Evolutionary conservation across 805 yeast species (phyloP).

Genomic region (Saccharomycopsis fermentans): DNA sequence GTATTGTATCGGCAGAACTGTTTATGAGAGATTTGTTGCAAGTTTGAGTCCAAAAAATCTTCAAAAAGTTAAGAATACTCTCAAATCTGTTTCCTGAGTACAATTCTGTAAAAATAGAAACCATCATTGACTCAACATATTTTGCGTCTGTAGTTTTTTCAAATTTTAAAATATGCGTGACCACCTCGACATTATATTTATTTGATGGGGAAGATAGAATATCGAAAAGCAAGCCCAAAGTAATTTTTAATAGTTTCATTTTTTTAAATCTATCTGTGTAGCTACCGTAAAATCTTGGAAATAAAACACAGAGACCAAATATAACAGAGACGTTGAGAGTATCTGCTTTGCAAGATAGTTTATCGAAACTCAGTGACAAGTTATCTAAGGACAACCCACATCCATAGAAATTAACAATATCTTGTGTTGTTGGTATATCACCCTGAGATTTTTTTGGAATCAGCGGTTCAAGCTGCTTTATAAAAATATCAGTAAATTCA

Average conservation of each 20-base stretch:
- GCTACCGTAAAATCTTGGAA: constrained; percentile 27
- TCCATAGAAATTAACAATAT: constrained; percentile 3
- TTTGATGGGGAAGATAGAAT: constrained; percentile 41
- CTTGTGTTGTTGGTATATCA: not conserved
- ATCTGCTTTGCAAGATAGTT: not conserved
- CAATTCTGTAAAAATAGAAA: constrained; percentile 40
- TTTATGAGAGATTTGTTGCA: constrained; percentile 25
- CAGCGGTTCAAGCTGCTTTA: not conserved
- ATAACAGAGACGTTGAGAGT: constrained; percentile 25
- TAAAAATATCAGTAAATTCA: not conserved
- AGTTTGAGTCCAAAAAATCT: constrained; percentile 66
- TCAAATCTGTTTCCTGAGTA: constrained; percentile 26
- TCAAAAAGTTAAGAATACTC: constrained; percentile 26
- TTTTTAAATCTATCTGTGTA: constrained; percentile 26
- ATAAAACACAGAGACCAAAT: constrained; percentile 35
- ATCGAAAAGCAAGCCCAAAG: constrained; percentile 43
- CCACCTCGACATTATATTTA: constrained; percentile 59
- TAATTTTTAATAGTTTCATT: constrained; percentile 31
- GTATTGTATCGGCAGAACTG: constrained; percentile 28
- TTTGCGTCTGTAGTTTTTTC: constrained; percentile 41
- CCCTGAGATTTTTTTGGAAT: not conserved
- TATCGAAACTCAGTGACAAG: not conserved
- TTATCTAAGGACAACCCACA: not conserved
- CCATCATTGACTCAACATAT: constrained; percentile 64
- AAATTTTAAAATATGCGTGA: constrained; percentile 52